phyloP scores from a whole-genome alignment of 495 filamentous ascomycete genomes.

The Aspergillus nidulans region DNA sequence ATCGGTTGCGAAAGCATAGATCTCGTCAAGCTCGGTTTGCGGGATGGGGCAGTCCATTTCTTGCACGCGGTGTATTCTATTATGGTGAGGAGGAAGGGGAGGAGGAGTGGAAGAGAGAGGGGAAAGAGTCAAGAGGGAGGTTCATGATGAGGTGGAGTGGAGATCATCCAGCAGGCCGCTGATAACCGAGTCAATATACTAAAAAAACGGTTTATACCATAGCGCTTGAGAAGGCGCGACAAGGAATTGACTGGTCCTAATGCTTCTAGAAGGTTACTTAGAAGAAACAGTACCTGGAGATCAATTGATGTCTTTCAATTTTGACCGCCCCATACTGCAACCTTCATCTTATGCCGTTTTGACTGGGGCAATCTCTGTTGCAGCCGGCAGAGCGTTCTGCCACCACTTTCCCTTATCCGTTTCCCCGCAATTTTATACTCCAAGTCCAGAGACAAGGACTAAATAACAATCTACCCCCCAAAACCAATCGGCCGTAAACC shows the following conservation, averaged over 20 bases:
- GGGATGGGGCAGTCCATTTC: constrained; percentile 18
- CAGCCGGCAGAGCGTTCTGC: constrained; percentile 5
- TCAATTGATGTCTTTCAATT: neutral
- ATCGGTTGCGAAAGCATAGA: constrained; percentile 62
- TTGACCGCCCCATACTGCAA: neutral
- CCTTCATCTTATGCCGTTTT: neutral
- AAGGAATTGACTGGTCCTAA: neutral
- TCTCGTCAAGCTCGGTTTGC: constrained; percentile 50
- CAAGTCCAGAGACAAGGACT: neutral
- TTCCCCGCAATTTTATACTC: neutral
- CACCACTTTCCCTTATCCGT: neutral
- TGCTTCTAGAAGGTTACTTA: no score
- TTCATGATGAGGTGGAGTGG: neutral
- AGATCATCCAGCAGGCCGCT: neutral
- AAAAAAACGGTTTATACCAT: neutral
- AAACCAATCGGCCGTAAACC: neutral
- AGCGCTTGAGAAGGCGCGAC: neutral
- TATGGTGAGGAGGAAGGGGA: neutral
- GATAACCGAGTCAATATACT: constrained; percentile 3
- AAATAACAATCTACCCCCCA: neutral
- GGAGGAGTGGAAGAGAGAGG: neutral
- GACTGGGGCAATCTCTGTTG: neutral
- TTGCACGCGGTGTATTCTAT: neutral
- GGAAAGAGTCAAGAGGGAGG: neutral
- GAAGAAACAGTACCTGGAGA: no score